Base-by-base conservation (phyloP, 2,329 filamentous ascomycete genomes). In the Fusarium sp. region DNA sequence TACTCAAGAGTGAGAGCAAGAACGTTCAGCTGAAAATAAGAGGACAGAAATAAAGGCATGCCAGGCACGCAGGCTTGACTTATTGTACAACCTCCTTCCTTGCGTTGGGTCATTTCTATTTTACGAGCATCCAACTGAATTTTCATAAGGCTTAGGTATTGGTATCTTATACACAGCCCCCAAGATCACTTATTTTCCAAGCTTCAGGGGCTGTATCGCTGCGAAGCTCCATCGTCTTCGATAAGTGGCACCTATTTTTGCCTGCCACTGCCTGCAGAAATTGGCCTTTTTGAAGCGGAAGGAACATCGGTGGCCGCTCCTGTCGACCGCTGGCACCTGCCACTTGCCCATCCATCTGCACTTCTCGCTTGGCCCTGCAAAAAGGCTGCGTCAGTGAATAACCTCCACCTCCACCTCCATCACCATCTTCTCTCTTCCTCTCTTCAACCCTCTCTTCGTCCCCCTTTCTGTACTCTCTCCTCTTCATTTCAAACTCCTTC, bases 311-410 rank as follows among this genome's bases (percentile, higher is more conserved):
- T 51, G 58, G 57, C 53, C 58, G 50, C 57, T 59, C 47, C 51
- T 73, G 65, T 68, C 65, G 57, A 61, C 49, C 50, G 55, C 57
- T 51, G 54, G 61, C 59, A 62, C 63, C 53, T 69, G 55, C 54
- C 47, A 33, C 39, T 57, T 53, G 40, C 51, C 72, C 65, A 77
- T 72, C 75, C 74, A 47, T 63, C 60, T 54, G 57, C 46, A 55
- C 49, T 64, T 60, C 60, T 65, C 42, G 28, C 39, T 67, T 75
- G 67, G 69, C 54, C 71, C 67, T 71, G 50, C 67, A 66, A 51
- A 57, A 55, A 39, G 44, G 53, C 53, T 55, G 62, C 62, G 65
- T 67, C 73, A 70, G 75, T 74, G 73, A 75, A 71, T 74, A 76
- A 72, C 74, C 64, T 67, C 61, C 73, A 59, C 67, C 42, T 17